Evolutionary conservation across 139 green algal genomes (phyloP), one percentile per base, ranked within the genome.

Genomic region (Zygnema circumcarinatum): DNA sequence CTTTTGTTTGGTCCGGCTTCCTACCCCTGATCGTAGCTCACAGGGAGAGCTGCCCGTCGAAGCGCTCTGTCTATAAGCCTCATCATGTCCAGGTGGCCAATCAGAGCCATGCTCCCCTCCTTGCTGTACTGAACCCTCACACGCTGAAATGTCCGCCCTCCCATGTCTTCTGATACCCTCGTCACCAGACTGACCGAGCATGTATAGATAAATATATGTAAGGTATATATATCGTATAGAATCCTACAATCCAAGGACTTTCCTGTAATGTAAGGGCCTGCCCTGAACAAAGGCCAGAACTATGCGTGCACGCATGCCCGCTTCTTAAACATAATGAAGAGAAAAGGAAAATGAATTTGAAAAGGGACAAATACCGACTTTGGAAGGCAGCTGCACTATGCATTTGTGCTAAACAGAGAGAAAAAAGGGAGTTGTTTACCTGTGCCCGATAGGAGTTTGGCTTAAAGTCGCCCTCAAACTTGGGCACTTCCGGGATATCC

Each of bases 21-120:
- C 7, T 36, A 89, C 38, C 86, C 86, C 7, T 35, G 39, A 75
- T 90, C 86, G 32, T 67, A 90, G 41, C 67, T 69, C 73, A 90
- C 86, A 39, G 86, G 86, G 68, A 96, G 88, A 35, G 85, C 88
- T 39, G 94, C 94, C 25, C 94, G 87, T n/a, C 94, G 87, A 31
- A 78, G 40, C 38, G 94, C 94, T 16, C 94, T 84, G 52, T 96
- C 94, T n/a, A 95, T 84, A 32, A 91, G 82, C 7, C 79, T 86
- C 85, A 95, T 83, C 67, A 94, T 47, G 84, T 96, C 94, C 67
- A 96, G 76, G 82, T 96, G 94, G 0, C 94, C 94, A 56, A 96
- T 88, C 47, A 94, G 95, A 53, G 92, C 86, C 91, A 95, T 94
- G 91, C 86, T 94, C 67, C 21, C 94, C 90, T 76, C 22, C 38